These are phyloP conservation scores for Ogataea kodamae DNA, from an alignment of 805 yeast species.

Conservation along the genomic window DNA sequence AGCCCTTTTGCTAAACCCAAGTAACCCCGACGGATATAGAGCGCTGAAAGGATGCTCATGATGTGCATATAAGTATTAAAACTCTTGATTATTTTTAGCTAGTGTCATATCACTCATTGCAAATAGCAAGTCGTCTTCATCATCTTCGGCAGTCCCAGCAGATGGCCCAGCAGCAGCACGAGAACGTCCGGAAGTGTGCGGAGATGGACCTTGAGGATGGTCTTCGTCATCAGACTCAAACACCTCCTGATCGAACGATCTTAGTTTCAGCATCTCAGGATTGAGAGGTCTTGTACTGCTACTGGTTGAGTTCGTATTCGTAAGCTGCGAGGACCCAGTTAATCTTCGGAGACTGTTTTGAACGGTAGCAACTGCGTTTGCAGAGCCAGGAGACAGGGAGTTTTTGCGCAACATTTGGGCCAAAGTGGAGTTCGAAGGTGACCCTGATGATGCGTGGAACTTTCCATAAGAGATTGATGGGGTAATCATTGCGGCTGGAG, in stretches of 20 bases:
- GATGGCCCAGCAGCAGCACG: conserved; percentile 6
- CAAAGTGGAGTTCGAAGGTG: conserved; percentile 22
- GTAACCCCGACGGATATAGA: conserved; percentile 33
- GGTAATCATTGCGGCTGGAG: conserved; percentile 21
- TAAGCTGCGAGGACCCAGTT: conserved; percentile 17
- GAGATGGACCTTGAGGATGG: conserved; percentile 18
- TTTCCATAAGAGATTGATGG: conserved; percentile 26
- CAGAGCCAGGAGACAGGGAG: conserved; percentile 16
- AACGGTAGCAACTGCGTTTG: conserved; percentile 11
- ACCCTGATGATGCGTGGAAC: conserved; percentile 15
- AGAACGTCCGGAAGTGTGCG: conserved; percentile 8
- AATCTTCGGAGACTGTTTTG: conserved; percentile 12
- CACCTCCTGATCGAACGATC: conserved; percentile 32
- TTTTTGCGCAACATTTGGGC: conserved; percentile 16
- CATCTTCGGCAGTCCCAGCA: conserved; percentile 40
- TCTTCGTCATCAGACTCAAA: conserved; percentile 34
- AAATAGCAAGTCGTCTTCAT: conserved; percentile 64
- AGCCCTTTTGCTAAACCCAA: conserved; percentile 62
- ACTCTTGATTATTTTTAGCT: conserved; percentile 27
- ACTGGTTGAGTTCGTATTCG: conserved; percentile 17
- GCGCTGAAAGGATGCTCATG: conserved; percentile 14
- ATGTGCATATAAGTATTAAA: conserved; percentile 11
- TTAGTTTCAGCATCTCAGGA: conserved; percentile 28
- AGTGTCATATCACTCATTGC: conserved; percentile 71
- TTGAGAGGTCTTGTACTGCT: conserved; percentile 17